phyloP scores from a whole-genome alignment of 345 rosid genomes.

The Combretum micranthum region DNA sequence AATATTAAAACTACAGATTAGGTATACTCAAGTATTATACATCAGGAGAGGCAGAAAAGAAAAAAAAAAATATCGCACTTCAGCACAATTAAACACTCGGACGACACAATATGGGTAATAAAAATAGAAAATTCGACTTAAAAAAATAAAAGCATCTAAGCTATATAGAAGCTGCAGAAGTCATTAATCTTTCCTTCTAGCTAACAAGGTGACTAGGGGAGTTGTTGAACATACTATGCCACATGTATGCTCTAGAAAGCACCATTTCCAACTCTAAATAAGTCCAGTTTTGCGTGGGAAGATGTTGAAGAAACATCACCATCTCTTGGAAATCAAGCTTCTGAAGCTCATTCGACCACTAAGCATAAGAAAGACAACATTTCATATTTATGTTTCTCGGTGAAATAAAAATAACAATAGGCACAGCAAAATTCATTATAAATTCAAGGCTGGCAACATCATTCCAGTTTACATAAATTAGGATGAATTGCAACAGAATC shows the following conservation, averaged over 20 bases:
- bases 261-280: slow-evolving; percentile 92
- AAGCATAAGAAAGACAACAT: slow-evolving; percentile 9
- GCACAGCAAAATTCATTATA: too few species aligned
- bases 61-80: neutral
- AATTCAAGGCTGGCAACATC: too few species aligned
- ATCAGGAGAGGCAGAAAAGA: neutral
- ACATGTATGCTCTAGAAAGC: slow-evolving; percentile 76
- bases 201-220: slow-evolving; percentile 20
- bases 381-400: too few species aligned
- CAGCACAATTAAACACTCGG: slow-evolving; percentile 2
- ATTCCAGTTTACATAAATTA: too few species aligned
- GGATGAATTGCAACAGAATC: too few species aligned
- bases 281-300: slow-evolving; percentile 82
- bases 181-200: neutral
- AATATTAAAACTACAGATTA: neutral
- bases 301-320: slow-evolving; percentile 98
- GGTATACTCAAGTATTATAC: neutral
- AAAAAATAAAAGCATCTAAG: neutral
- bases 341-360: slow-evolving; percentile 92
- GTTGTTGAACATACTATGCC: slow-evolving; percentile 88
- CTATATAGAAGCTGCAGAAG: neutral
- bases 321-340: slow-evolving; percentile 94
- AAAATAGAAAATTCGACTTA: neutral
- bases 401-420: too few species aligned
- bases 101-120: neutral